phyloP scores from a whole-genome alignment of 805 yeast species.

The Candida krabiensis region DNA sequence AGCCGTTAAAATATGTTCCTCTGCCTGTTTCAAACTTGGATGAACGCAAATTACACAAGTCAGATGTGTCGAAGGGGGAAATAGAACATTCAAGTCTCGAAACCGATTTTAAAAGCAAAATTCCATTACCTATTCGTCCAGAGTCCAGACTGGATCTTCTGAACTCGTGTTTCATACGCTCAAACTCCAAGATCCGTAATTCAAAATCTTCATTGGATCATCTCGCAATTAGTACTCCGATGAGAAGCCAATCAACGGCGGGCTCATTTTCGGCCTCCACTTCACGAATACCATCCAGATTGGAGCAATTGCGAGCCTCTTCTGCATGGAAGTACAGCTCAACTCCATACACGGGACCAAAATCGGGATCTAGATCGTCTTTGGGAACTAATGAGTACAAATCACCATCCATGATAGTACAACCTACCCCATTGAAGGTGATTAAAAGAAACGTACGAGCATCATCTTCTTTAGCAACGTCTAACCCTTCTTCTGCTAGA shows the following conservation, averaged over 20 bases:
- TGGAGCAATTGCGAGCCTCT: conserved; percentile 11
- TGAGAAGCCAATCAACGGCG: conserved; percentile 1
- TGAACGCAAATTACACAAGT: neutral
- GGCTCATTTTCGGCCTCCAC: neutral
- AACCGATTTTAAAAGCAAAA: conserved; percentile 10
- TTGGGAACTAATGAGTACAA: neutral
- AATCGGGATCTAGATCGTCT: neutral
- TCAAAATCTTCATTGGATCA: conserved; percentile 1
- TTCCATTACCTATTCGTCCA: conserved; percentile 30
- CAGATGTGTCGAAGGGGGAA: conserved; percentile 4
- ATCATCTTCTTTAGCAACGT: conserved; percentile 19
- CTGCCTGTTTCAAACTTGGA: conserved; percentile 21
- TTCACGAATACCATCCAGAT: conserved; percentile 14
- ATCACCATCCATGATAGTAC: conserved; percentile 13
- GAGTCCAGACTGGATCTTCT: conserved; percentile 24
- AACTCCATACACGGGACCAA: neutral
- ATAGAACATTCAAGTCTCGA: too few species aligned
- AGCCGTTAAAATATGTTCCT: conserved; percentile 23
- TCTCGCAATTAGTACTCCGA: neutral
- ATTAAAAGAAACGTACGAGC: conserved; percentile 24
- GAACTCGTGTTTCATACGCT: conserved; percentile 11
- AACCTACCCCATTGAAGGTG: conserved; percentile 22
- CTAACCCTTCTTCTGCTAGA: conserved; percentile 5
- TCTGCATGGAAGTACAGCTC: conserved; percentile 7
- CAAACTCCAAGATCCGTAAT: too few species aligned